phyloP scores from a whole-genome alignment of 495 filamentous ascomycete species.

The Bacidia rubella region DNA sequence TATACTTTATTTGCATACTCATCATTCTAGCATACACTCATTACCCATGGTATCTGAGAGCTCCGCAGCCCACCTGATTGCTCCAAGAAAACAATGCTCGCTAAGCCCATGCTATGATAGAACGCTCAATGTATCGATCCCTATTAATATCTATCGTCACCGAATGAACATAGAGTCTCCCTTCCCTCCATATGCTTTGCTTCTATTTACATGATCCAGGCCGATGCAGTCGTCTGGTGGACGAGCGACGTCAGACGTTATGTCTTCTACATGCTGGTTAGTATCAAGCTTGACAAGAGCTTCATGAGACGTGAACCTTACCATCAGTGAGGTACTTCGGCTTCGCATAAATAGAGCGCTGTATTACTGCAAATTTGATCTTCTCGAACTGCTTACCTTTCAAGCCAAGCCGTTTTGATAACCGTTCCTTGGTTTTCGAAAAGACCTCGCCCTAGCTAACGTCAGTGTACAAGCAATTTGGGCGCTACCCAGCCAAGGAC shows the following conservation, averaged over 20 bases:
- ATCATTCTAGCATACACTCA: neutral
- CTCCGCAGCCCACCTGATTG: neutral
- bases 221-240: conserved; percentile 69
- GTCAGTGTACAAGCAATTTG: conserved; percentile 16
- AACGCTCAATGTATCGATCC: neutral
- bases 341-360: conserved; percentile 52
- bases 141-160: conserved; percentile 19
- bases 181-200: conserved; percentile 41
- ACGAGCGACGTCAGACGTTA: conserved; percentile 58
- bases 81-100: conserved; percentile 3
- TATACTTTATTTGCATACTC: neutral
- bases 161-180: conserved; percentile 55
- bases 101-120: conserved; percentile 6
- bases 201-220: conserved; percentile 79
- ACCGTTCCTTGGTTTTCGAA: conserved; percentile 76
- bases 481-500: conserved; percentile 18
- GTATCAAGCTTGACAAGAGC: neutral
- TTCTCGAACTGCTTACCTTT: conserved; percentile 98
- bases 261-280: conserved; percentile 50
- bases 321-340: conserved; percentile 80
- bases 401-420: conserved; percentile 80
- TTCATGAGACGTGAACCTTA: conserved; percentile 29
- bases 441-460: conserved; percentile 61
- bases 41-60: neutral
- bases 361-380: conserved; percentile 85